These are phyloP conservation scores for Lachancea sp. DNA, from an alignment of 805 yeast species.

Conservation along the genomic window DNA sequence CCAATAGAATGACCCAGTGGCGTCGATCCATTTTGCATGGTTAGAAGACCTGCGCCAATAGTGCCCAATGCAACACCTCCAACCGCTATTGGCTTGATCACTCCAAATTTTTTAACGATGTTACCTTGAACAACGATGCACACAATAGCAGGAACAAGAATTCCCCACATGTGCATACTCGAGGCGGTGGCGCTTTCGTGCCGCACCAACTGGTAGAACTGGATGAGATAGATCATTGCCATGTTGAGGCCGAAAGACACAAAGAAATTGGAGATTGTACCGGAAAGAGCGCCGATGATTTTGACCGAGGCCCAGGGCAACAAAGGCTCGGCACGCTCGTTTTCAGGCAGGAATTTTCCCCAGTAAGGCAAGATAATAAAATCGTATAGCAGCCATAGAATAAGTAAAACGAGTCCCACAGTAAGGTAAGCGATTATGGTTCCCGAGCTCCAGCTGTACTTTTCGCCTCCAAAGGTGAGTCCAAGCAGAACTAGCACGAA, in stretches of 20 bases:
- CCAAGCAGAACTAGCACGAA: conserved; percentile 17
- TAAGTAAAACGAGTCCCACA: conserved; percentile 38
- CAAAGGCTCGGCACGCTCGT: neutral
- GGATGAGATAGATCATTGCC: conserved; percentile 21
- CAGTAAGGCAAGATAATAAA: conserved; percentile 15
- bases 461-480: conserved; percentile 44
- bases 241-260: conserved; percentile 16
- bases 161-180: conserved; percentile 18
- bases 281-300: conserved; percentile 12
- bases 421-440: conserved; percentile 37
- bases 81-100: conserved; percentile 33
- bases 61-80: conserved; percentile 28
- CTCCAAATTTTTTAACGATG: conserved; percentile 30
- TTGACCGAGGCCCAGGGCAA: conserved; percentile 3
- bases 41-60: conserved; percentile 33
- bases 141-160: conserved; percentile 20
- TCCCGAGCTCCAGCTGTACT: conserved; percentile 48
- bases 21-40: conserved; percentile 30
- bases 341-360: neutral
- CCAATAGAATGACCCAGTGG: conserved; percentile 31
- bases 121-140: conserved; percentile 26
- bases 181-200: conserved; percentile 22
- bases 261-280: conserved; percentile 16
- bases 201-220: conserved; percentile 23
- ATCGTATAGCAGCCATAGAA: conserved; percentile 45